Evolutionary conservation across 768 basidiomycete genomes (phyloP).

Genomic region (Lactifluus volemus): DNA sequence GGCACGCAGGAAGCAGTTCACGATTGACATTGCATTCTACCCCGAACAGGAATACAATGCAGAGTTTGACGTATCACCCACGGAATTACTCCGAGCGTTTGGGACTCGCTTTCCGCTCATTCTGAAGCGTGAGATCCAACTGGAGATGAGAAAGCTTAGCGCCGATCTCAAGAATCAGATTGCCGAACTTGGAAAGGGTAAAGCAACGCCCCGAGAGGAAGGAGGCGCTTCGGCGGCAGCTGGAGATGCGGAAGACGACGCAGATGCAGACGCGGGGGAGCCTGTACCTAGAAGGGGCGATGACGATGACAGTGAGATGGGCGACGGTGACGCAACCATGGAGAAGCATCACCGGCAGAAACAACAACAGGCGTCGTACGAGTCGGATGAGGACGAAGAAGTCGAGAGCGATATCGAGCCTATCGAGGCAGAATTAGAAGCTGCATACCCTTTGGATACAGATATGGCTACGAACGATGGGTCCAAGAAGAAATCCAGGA

Average conservation of each 20-base stretch:
- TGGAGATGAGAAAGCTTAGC: constrained; percentile 80
- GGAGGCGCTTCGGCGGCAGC: constrained; percentile 43
- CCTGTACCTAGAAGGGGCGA: constrained; percentile 34
- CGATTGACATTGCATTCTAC: constrained; percentile 76
- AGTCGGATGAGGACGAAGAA: constrained; percentile 56
- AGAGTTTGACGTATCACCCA: constrained; percentile 70
- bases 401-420: constrained; percentile 42
- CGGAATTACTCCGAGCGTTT: constrained; percentile 67
- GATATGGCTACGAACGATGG: constrained; percentile 31
- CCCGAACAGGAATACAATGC: constrained; percentile 72
- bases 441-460: constrained; percentile 41
- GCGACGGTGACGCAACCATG: constrained; percentile 76
- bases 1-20: constrained; percentile 71
- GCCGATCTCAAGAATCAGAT: constrained; percentile 72
- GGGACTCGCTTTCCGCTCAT: constrained; percentile 65
- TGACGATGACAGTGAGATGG: constrained; percentile 67
- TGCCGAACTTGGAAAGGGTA: constrained; percentile 77
- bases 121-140: constrained; percentile 77
- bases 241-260: constrained; percentile 45
- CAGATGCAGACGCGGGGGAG: constrained; percentile 30
- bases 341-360: constrained; percentile 64
- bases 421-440: constrained; percentile 54
- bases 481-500: constrained; percentile 26
- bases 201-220: constrained; percentile 35
- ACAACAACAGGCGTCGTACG: constrained; percentile 71